Evolutionary conservation across 2,329 filamentous ascomycete genomes (phyloP).

Genomic region (Trichoderma asperellum): DNA sequence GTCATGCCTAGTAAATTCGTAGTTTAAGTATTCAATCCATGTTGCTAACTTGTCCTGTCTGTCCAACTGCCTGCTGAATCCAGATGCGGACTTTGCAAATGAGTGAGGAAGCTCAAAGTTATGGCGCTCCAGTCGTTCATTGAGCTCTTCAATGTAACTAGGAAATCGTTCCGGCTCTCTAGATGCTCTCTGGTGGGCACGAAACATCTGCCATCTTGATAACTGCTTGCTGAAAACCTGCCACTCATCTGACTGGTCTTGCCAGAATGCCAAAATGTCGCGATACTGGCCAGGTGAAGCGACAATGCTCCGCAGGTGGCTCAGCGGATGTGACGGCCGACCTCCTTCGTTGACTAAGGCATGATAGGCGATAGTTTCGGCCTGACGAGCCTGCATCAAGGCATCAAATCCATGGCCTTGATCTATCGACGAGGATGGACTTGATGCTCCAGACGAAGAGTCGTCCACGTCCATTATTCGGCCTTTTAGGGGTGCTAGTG

Average conservation of each 20-base stretch:
- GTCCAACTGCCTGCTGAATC: conserved; percentile 12
- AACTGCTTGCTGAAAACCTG: conserved; percentile 26
- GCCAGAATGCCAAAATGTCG: conserved; percentile 27
- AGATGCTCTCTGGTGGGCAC: conserved; percentile 15
- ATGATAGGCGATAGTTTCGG: conserved; percentile 16
- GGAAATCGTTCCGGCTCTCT: not conserved
- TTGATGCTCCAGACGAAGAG: not conserved
- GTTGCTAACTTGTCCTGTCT: conserved; percentile 24
- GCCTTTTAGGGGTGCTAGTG: not conserved
- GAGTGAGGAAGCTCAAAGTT: conserved; percentile 16
- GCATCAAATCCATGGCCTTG: not conserved
- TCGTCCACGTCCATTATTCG: not conserved
- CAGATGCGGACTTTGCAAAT: conserved; percentile 3
- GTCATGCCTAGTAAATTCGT: conserved; percentile 21
- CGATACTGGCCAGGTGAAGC: conserved; percentile 12
- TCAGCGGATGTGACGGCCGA: conserved; percentile 27
- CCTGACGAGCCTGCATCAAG: not conserved
- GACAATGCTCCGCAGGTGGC: conserved; percentile 3
- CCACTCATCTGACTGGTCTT: conserved; percentile 24
- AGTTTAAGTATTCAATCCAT: conserved; percentile 27
- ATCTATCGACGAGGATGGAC: not conserved
- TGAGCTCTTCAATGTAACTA: conserved; percentile 21
- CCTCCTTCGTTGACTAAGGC: conserved; percentile 25
- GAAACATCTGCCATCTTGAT: conserved; percentile 25
- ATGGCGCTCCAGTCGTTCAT: conserved; percentile 12